These are phyloP conservation scores for Digitaria exilis DNA, from an alignment of 202 grass and related monocot genomes.

Conservation along the genomic window DNA sequence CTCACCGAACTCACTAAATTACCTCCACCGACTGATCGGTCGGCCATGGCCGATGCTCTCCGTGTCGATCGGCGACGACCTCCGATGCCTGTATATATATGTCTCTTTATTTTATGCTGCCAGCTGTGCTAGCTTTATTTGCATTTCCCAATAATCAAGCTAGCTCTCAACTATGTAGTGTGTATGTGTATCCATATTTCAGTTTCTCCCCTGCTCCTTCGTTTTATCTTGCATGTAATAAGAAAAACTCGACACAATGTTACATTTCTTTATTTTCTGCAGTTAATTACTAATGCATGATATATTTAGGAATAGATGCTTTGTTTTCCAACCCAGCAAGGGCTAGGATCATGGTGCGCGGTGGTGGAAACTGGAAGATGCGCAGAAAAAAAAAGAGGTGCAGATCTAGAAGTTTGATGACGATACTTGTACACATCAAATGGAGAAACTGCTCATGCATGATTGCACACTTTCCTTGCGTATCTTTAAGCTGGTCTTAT, in stretches of 20 bases:
- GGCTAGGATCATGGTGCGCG: not conserved
- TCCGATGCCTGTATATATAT: not conserved
- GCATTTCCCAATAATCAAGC: not conserved
- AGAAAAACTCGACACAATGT: not conserved
- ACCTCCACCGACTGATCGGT: not conserved
- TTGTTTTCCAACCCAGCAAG: not conserved
- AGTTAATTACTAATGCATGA: not conserved
- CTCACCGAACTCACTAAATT: conserved; percentile 45
- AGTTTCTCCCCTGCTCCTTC: not conserved
- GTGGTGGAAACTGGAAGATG: not conserved
- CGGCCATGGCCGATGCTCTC: conserved; percentile 2
- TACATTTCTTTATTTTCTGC: not conserved
- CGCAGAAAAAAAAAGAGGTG: not conserved
- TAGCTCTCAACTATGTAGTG: not conserved
- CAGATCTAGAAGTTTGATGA: not conserved
- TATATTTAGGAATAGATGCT: not conserved
- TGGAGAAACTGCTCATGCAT: not conserved
- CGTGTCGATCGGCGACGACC: not conserved
- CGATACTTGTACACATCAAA: conserved; percentile 23
- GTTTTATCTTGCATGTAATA: not conserved
- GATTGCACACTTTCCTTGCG: not conserved
- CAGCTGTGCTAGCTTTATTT: not conserved
- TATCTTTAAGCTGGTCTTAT: not conserved
- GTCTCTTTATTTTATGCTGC: conserved; percentile 24
- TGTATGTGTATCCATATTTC: too few relatives aligned